Conservation (phyloP, 106 monocot genomes). For the Ottelia alismoides region DNA sequence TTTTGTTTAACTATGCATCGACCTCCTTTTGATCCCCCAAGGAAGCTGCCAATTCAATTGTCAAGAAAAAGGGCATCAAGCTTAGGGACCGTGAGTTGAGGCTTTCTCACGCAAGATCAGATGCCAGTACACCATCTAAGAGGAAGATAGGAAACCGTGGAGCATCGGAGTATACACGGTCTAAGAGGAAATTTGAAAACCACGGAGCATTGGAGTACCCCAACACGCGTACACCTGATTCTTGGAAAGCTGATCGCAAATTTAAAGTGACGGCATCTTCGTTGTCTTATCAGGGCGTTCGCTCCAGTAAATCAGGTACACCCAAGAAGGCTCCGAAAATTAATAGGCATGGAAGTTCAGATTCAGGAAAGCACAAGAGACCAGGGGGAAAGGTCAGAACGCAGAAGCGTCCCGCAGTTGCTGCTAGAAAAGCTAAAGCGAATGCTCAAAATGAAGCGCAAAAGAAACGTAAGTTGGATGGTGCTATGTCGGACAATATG, state of each 20-base stretch:
- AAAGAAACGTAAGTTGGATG: no score
- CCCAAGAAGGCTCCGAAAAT: slow-evolving; percentile 29
- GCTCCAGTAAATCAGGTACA: slow-evolving; percentile 59
- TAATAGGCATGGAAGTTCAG: neutral
- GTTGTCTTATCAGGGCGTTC: slow-evolving; percentile 71
- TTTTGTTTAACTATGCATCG: neutral
- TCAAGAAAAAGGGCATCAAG: slow-evolving; percentile 40
- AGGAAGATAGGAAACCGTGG: neutral
- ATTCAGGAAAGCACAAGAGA: neutral
- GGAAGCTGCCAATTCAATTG: slow-evolving; percentile 63
- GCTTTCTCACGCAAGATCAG: slow-evolving; percentile 62
- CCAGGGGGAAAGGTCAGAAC: slow-evolving; percentile 6
- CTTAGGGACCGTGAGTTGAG: slow-evolving; percentile 71
- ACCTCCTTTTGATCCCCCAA: slow-evolving; percentile 7
- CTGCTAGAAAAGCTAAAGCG: slow-evolving; percentile 80
- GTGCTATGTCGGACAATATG: no score
- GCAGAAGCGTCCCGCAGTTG: slow-evolving; percentile 71
- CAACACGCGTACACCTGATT: slow-evolving; percentile 6
- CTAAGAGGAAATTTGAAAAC: slow-evolving; percentile 12
- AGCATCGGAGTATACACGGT: slow-evolving; percentile 12
- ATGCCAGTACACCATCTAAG: slow-evolving; percentile 23
- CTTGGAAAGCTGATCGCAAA: slow-evolving; percentile 14
- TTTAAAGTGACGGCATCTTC: slow-evolving; percentile 27
- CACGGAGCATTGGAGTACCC: slow-evolving; percentile 11
- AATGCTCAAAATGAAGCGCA: no score